Percentiles rank a stretch among this genome's conserved stretches.
These are phyloP conservation scores for Lavandula angustifolia DNA, from an alignment of 257 asterid species.

Conservation along the genomic window DNA sequence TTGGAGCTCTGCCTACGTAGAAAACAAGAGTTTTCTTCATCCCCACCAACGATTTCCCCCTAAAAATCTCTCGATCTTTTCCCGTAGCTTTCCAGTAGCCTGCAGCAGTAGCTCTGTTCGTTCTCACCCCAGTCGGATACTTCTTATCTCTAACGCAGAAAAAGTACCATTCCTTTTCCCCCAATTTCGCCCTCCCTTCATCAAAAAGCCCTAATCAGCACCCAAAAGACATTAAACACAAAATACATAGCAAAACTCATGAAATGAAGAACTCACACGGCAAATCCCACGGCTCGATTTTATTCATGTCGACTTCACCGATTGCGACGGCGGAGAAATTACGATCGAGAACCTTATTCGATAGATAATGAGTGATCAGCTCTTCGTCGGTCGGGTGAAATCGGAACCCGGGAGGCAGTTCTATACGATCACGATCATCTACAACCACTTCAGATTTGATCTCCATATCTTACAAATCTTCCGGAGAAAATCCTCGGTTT, in stretches of 20 bases:
- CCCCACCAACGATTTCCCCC: conserved; percentile 57
- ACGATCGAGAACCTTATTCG: conserved; percentile 50
- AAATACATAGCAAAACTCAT: too few species aligned
- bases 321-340: conserved; percentile 56
- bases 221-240: not conserved
- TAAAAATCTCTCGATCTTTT: conserved; percentile 65
- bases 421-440: conserved; percentile 36
- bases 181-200: conserved; percentile 70
- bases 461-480: conserved; percentile 35
- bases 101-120: conserved; percentile 74
- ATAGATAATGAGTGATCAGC: conserved; percentile 67
- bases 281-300: conserved; percentile 78
- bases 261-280: conserved; percentile 49
- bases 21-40: conserved; percentile 84
- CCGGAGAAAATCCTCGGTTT: not conserved
- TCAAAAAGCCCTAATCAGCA: not conserved
- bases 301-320: conserved; percentile 82
- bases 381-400: conserved; percentile 85
- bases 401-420: conserved; percentile 78
- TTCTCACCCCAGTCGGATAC: conserved; percentile 70
- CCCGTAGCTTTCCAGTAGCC: conserved; percentile 96
- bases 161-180: conserved; percentile 82
- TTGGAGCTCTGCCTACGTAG: conserved; percentile 83
- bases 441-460: conserved; percentile 29
- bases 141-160: conserved; percentile 78